Conservation (phyloP, 768 basidiomycete species). For the Lenzites betulinus region DNA sequence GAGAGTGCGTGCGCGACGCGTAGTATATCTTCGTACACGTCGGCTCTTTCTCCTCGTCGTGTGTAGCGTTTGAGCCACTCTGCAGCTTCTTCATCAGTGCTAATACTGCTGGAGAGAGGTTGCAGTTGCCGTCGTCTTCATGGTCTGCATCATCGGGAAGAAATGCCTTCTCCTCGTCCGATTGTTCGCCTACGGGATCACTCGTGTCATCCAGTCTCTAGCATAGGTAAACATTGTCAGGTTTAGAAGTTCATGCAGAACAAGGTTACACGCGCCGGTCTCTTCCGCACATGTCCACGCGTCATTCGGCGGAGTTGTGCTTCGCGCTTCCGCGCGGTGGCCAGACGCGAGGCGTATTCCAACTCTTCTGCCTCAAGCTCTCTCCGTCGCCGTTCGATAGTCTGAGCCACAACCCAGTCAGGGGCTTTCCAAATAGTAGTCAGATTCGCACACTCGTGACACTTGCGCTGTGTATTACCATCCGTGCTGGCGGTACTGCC, state of each 20-base stretch:
- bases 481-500: slow-evolving; percentile 33
- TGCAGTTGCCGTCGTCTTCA: slow-evolving; percentile 41
- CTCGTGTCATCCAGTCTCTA: slow-evolving; percentile 16
- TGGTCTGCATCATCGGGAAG: slow-evolving; percentile 59
- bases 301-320: slow-evolving; percentile 53
- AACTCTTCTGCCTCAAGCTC: slow-evolving; percentile 69
- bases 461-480: not conserved
- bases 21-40: slow-evolving; percentile 87
- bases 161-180: slow-evolving; percentile 59
- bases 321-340: slow-evolving; percentile 64
- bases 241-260: not conserved
- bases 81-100: slow-evolving; percentile 72
- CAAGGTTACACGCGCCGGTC: slow-evolving; percentile 45
- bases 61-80: not conserved
- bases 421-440: slow-evolving; percentile 45
- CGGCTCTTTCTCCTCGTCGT: slow-evolving; percentile 49
- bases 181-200: slow-evolving; percentile 26
- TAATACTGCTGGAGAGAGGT: slow-evolving; percentile 76
- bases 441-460: too few species aligned
- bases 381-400: slow-evolving; percentile 59
- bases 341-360: slow-evolving; percentile 63
- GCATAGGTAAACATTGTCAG: slow-evolving; percentile 1
- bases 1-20: slow-evolving; percentile 94
- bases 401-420: slow-evolving; percentile 78
- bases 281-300: slow-evolving; percentile 60